Conservation (phyloP, 306 rosid genomes). For the Senna siamea region DNA sequence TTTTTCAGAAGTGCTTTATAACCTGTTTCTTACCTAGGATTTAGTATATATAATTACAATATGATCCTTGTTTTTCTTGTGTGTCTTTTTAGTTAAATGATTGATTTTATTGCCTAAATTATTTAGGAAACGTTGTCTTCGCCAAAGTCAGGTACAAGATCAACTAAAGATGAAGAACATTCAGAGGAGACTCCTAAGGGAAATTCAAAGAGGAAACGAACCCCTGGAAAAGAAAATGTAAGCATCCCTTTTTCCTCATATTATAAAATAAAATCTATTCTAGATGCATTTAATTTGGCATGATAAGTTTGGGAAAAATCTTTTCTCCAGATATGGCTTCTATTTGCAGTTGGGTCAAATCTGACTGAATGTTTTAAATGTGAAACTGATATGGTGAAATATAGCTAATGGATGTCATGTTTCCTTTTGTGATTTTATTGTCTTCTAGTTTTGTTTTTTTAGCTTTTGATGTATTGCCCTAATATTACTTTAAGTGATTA, state of each 20-base stretch:
- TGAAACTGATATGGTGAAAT: slow-evolving; percentile 4
- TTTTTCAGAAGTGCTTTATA: slow-evolving; percentile 20
- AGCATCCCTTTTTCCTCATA: not conserved
- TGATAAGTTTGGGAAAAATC: not conserved
- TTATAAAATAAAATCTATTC: not conserved
- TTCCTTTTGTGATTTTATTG: not conserved
- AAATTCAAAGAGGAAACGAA: slow-evolving; percentile 73
- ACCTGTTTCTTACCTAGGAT: slow-evolving; percentile 13
- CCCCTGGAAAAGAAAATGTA: slow-evolving; percentile 70
- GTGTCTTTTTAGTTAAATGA: not conserved
- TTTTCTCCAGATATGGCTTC: not conserved
- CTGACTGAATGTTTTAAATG: not conserved
- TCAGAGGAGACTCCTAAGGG: slow-evolving; percentile 62
- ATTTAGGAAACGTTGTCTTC: slow-evolving; percentile 55
- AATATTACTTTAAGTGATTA: not conserved
- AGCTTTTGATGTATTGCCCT: not conserved
- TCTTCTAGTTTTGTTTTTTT: not conserved
- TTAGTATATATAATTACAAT: slow-evolving; percentile 1
- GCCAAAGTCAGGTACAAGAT: slow-evolving; percentile 53
- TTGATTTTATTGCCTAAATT: slow-evolving; percentile 16
- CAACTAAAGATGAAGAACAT: slow-evolving; percentile 51
- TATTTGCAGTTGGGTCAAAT: slow-evolving; percentile 21
- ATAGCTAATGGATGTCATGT: not conserved
- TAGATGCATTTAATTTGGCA: not conserved
- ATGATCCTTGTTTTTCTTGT: slow-evolving; percentile 19